phyloP scores from a whole-genome alignment of 768 basidiomycete genomes.

The Chlorophyllum brunneum region DNA sequence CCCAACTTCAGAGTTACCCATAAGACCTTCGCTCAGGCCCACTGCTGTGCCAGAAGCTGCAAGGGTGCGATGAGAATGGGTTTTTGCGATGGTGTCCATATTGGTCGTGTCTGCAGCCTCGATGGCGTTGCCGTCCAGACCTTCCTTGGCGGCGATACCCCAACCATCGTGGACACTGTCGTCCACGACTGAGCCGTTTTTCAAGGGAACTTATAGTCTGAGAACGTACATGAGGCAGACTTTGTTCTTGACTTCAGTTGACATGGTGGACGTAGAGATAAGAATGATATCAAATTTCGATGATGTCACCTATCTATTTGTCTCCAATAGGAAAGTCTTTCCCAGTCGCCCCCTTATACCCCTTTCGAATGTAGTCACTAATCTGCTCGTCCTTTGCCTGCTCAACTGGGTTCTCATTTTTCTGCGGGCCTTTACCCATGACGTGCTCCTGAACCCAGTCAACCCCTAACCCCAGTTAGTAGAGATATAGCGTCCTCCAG shows the following conservation, averaged over 20 bases:
- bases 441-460: conserved; percentile 38
- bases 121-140: conserved; percentile 86
- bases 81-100: conserved; percentile 85
- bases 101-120: conserved; percentile 77
- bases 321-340: conserved; percentile 32
- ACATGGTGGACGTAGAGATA: conserved; percentile 1
- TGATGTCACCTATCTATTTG: conserved; percentile 20
- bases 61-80: conserved; percentile 68
- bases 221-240: conserved; percentile 80
- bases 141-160: conserved; percentile 70
- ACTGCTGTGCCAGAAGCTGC: conserved; percentile 90
- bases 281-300: background rate
- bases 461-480: conserved; percentile 22
- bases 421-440: conserved; percentile 32
- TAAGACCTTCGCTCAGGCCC: conserved; percentile 87
- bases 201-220: background rate
- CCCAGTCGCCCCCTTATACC: conserved; percentile 33
- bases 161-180: conserved; percentile 92
- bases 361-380: conserved; percentile 31
- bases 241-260: conserved; percentile 67
- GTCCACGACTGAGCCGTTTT: background rate
- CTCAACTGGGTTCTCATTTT: conserved; percentile 38
- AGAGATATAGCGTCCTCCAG: background rate
- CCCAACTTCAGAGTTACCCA: conserved; percentile 99
- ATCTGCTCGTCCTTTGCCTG: conserved; percentile 42